Evolutionary conservation across 2,329 filamentous ascomycete genomes (phyloP), one percentile per base, ranked within the genome.

Genomic region (Pleurostoma richardsiae): DNA sequence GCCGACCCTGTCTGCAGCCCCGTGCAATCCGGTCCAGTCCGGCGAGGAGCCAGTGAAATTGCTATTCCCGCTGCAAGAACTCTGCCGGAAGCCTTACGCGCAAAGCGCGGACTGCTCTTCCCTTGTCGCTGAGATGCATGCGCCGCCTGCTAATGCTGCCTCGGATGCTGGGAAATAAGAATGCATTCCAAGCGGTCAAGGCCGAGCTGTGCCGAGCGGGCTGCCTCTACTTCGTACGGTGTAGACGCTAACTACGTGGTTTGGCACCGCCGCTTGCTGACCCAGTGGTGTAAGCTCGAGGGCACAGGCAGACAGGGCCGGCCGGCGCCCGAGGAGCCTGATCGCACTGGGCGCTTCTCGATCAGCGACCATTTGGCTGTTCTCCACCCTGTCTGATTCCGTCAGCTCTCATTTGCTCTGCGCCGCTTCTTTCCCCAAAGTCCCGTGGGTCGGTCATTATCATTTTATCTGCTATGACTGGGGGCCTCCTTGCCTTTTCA

Each of bases 301-400:
- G 33, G n/a, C 33, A 36, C 33, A n/a, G 33, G n/a, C n/a, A 36
- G 33, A 36, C 33, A 36, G 33, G 33, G 19, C 19, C 19, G 19
- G 19, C 19, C 19, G 19, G 19, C 19, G 19, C 19, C 49, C 47
- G 42, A 45, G 43, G 46, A 26, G 39, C 19, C 41, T 49, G 29
- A 42, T 56, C 49, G 56, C 54, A 57, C 57, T 58, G 52, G 51
- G 57, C 52, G 53, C 53, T 50, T 52, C 56, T 52, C 48, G 52
- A 54, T 55, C 54, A 51, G 44, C 42, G 45, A 42, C 40, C 48
- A 48, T 48, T 44, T 49, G 46, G 46, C 48, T 45, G 11, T 29
- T 44, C 47, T 40, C 49, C 49, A 51, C 49, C 42, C 42, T 44
- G 28, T 36, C 33, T 31, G 29, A 19, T 40, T 46, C 45, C 30